Base-by-base conservation (phyloP, 176 grass and related monocot genomes). In the Cenchrus purpureus region DNA sequence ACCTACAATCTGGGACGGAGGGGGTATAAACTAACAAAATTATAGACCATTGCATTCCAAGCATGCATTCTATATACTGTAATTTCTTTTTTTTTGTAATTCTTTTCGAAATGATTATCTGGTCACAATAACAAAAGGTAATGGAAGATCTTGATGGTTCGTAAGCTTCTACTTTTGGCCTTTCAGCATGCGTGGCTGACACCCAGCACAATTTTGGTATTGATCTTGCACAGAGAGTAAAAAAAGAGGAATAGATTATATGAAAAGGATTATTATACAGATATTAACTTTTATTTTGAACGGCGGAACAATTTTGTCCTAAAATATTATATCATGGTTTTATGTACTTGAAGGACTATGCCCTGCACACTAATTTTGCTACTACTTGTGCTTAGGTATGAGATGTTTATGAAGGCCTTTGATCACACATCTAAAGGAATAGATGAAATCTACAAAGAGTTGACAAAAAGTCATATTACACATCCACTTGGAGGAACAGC, bases 351-450 rank as follows among this genome's bases (percentile, higher is more conserved):
- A 17, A 59, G 4, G 28, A 74, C 63, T 49, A 40, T 10, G 53
- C 15, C 9, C 4, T 62, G 22, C 37, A 19, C n/a, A 76, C 61
- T 76, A 15, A 46, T 72, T 48, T 56, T 43, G 37, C 2, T 78
- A 25, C 55, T 89, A 72, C 75, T 76, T 65, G 67, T 86, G 46
- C 68, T 55, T 82, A 98, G 95, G 89, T 98, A 95, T 81, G 95
- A 92, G 72, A 81, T 93, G 54, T 98, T 98, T 76, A 98, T 88
- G 85, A 89, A 95, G 74, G 93, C 96, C n/a, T 98, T 98, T 91
- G 90, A 98, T 82, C 93, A 98, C 79, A 95, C 95, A 77, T 98
- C 96, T 78, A 94, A 88, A 88, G 91, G 88, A 63, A 98, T 98
- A 73, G 96, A 98, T 83, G 87, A 90, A 92, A 98, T 98, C 65